A percentile compares a stretch with the other conserved stretches of the same genome.
phyloP scores from a whole-genome alignment of 371 early-diverging fungal genomes.

The Apophysomyces trapeziformis region DNA sequence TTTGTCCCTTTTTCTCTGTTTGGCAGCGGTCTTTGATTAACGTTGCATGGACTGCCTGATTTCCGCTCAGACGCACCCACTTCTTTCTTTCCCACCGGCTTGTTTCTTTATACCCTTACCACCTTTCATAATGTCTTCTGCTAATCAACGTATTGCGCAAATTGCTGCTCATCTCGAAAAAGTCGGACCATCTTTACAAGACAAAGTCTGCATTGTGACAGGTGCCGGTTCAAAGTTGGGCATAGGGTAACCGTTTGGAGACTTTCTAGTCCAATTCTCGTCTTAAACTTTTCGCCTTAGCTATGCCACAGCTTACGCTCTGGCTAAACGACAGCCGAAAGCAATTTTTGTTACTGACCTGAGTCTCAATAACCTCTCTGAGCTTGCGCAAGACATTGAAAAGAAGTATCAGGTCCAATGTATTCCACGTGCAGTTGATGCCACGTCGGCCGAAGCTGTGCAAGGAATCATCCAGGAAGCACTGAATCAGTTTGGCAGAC shows the following conservation, averaged over 20 bases:
- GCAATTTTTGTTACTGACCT: constrained; percentile 58
- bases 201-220: constrained; percentile 58
- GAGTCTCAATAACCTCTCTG: constrained; percentile 34
- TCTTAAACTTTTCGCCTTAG: constrained; percentile 16
- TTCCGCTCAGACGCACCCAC: too few species aligned
- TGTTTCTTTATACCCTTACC: neutral
- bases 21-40: too few species aligned
- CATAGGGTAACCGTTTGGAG: constrained; percentile 44
- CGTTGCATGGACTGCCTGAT: too few species aligned
- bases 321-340: constrained; percentile 52
- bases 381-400: constrained; percentile 46
- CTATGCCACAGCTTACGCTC: constrained; percentile 47
- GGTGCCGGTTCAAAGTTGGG: constrained; percentile 56
- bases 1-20: too few species aligned
- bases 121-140: constrained; percentile 26
- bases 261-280: neutral
- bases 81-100: neutral
- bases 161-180: constrained; percentile 42
- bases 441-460: constrained; percentile 44
- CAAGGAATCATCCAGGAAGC: constrained; percentile 44
- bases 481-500: constrained; percentile 44
- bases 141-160: constrained; percentile 45
- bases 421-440: constrained; percentile 51
- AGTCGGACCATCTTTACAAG: constrained; percentile 41
- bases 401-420: constrained; percentile 38